phyloP scores from a whole-genome alignment of 2,329 filamentous ascomycete species.

The Claviceps fusiformis region DNA sequence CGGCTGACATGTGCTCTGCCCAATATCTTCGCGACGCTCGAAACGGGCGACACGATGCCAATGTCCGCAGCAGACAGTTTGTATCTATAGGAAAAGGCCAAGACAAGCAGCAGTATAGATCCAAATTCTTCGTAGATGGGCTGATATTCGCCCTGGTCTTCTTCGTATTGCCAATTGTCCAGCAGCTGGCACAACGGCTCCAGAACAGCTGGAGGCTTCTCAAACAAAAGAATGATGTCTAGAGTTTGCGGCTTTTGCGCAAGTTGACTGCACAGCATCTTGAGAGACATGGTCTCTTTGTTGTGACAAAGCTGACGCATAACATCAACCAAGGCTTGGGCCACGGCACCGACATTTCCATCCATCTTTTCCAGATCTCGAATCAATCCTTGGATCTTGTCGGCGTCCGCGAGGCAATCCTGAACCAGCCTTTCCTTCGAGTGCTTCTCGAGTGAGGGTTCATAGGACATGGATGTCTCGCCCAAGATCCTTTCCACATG shows the following conservation, averaged over 20 bases:
- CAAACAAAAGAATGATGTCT: conserved; percentile 65
- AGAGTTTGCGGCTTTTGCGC: conserved; percentile 57
- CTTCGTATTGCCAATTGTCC: conserved; percentile 69
- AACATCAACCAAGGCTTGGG: conserved; percentile 62
- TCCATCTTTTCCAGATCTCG: conserved; percentile 79
- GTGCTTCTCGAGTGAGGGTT: conserved; percentile 62
- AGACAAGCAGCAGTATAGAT: conserved; percentile 56
- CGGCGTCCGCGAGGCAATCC: conserved; percentile 64
- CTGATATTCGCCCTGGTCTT: conserved; percentile 73
- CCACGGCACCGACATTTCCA: conserved; percentile 79
- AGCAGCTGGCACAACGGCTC: conserved; percentile 62
- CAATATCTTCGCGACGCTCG: conserved; percentile 56
- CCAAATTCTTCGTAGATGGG: conserved; percentile 80
- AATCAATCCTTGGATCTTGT: conserved; percentile 62
- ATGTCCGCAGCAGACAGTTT: conserved; percentile 51
- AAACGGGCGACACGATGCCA: conserved; percentile 43
- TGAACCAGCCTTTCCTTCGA: conserved; percentile 65
- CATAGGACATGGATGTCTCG: conserved; percentile 67
- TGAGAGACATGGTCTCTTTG: conserved; percentile 70
- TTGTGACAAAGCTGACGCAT: conserved; percentile 55
- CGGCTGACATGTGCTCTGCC: conserved; percentile 43
- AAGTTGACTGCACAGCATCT: conserved; percentile 58
- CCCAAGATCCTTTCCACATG: conserved; percentile 71
- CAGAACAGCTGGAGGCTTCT: conserved; percentile 54
- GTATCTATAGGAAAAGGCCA: conserved; percentile 67